phyloP scores from a whole-genome alignment of 345 rosid genomes.

The Euphorbia tirucalli region DNA sequence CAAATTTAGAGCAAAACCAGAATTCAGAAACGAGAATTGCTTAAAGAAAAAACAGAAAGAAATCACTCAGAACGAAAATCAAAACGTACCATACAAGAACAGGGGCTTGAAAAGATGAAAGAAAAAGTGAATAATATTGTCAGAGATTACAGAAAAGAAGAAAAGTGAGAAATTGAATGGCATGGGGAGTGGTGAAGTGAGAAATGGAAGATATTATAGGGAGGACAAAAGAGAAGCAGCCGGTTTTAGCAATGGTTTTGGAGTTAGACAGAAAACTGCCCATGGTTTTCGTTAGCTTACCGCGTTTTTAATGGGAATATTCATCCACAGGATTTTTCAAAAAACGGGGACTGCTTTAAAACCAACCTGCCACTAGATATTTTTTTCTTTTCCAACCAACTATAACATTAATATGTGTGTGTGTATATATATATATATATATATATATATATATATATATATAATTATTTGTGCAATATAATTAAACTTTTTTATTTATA shows the following conservation, averaged over 20 bases:
- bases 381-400: too few species aligned
- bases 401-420: too few species aligned
- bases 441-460: too few species aligned
- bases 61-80: background rate
- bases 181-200: background rate
- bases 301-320: background rate
- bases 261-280: conserved; percentile 12
- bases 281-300: conserved; percentile 16
- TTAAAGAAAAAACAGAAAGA: too few species aligned
- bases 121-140: too few species aligned
- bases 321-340: conserved; percentile 3
- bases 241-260: conserved; percentile 4
- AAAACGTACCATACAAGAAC: background rate
- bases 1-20: conserved; percentile 7
- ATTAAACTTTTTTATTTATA: too few species aligned
- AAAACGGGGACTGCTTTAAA: background rate
- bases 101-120: too few species aligned
- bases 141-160: background rate
- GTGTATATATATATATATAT: too few species aligned
- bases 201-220: background rate
- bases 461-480: too few species aligned
- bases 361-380: too few species aligned
- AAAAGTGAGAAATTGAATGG: too few species aligned
- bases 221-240: background rate
- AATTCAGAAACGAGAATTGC: conserved; percentile 11